Evolutionary conservation across 2,329 filamentous ascomycete species (phyloP), one percentile per base, ranked within the genome.

Genomic region (Diaporthe batatas): DNA sequence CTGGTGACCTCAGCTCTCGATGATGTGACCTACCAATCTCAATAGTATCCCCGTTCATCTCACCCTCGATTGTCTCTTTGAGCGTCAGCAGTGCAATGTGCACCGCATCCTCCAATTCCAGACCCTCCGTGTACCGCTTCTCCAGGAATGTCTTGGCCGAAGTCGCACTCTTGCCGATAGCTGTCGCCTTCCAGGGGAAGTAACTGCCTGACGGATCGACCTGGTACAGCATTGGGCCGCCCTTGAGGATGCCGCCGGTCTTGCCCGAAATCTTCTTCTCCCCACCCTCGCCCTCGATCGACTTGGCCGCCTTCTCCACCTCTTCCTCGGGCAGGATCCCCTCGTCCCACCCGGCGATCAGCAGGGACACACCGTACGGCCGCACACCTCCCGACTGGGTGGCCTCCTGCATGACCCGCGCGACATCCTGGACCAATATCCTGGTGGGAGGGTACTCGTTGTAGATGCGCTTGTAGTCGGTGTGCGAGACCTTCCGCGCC

Each of bases 361-460:
- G 87, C 85, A 99, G 86, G 83, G 94, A 97, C 79, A 99, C 96
- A 80, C 96, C 96, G 82, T 98, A 99, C 59, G 96, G 96, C 76
- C 96, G 90, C 76, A 99, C 96, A 91, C 96, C 96, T 81, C 96
- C 96, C 51, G 94, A 98, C 85, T 99, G 96, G 74, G 96, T 99
- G 75, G 96, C 96, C 86, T 99, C 96, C 86, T 99, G 96, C 92
- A 99, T 98, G 77, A 98, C 96, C 76, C 95, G 91, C 74, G 96
- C 96, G 72, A 99, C 95, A 80, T 99, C 96, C 85, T 99, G 96
- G 72, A 99, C 96, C 86, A 99, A 90, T 92, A 99, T 99, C 83
- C 96, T 92, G 72, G 96, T 99, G 7, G 96, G 96, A n/a, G 96
- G 96, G 87, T 99, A 99, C 87, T 99, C 96, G 86, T 99, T 99